A percentile compares a stretch with the other conserved stretches of the same genome.
Evolutionary conservation across 2,329 filamentous ascomycete species (phyloP).

Genomic region (Aureobasidium sp.): DNA sequence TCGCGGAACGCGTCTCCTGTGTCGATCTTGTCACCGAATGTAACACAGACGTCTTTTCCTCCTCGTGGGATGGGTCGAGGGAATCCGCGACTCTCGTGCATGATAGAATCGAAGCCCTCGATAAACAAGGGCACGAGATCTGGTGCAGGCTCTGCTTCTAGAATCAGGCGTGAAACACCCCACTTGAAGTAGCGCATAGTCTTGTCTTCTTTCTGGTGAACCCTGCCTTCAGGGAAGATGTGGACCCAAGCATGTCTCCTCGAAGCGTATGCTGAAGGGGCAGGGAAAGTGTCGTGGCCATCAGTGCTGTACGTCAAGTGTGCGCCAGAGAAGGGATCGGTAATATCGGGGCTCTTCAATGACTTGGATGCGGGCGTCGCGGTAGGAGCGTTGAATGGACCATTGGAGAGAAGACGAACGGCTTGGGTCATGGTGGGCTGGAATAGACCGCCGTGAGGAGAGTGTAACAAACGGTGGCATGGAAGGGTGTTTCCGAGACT

Average conservation of each 20-base stretch:
- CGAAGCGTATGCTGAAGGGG: slow-evolving; percentile 62
- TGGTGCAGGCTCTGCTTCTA: slow-evolving; percentile 80
- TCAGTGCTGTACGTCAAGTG: slow-evolving; percentile 57
- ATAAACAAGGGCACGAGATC: slow-evolving; percentile 92
- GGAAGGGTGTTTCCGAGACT: slow-evolving; percentile 81
- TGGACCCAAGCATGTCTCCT: slow-evolving; percentile 81
- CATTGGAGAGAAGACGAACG: slow-evolving; percentile 67
- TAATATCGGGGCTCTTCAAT: slow-evolving; percentile 22
- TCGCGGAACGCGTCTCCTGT: slow-evolving; percentile 69
- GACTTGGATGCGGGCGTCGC: slow-evolving; percentile 3
- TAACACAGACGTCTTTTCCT: slow-evolving; percentile 61
- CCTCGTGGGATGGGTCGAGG: slow-evolving; percentile 74
- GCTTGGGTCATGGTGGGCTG: slow-evolving; percentile 84
- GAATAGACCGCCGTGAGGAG: slow-evolving; percentile 72
- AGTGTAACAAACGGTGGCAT: slow-evolving; percentile 74
- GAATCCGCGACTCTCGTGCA: slow-evolving; percentile 73
- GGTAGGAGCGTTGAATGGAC: slow-evolving; percentile 13
- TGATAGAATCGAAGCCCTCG: slow-evolving; percentile 77
- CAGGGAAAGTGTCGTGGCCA: slow-evolving; percentile 55
- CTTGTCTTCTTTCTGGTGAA: slow-evolving; percentile 74
- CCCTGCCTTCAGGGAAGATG: slow-evolving; percentile 90
- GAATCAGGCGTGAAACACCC: slow-evolving; percentile 83
- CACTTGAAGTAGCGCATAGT: slow-evolving; percentile 97
- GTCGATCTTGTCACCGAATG: slow-evolving; percentile 72
- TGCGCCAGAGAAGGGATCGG: slow-evolving; percentile 49